Percentiles rank a stretch among this genome's conserved stretches.
These are phyloP conservation scores for Aspergillus awamori DNA, from an alignment of 2,329 filamentous ascomycete genomes.

Conservation along the genomic window DNA sequence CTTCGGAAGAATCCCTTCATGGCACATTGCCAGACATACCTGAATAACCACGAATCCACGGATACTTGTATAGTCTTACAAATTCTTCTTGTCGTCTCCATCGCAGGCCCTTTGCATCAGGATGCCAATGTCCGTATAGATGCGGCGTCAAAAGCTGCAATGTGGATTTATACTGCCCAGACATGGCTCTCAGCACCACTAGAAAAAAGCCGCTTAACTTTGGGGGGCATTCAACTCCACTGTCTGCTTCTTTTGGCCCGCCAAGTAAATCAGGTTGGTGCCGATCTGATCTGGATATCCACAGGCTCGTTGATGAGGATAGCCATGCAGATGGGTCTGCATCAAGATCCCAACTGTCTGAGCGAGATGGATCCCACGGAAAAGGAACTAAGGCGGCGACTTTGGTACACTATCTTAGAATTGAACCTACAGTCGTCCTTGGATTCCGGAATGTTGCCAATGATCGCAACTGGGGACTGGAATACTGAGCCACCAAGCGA, in stretches of 20 bases:
- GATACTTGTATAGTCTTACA: slow-evolving; percentile 19
- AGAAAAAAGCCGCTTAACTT: slow-evolving; percentile 24
- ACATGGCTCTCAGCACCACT: slow-evolving; percentile 26
- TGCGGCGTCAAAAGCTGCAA: slow-evolving; percentile 7
- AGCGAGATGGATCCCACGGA: slow-evolving; percentile 20
- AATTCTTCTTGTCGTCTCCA: slow-evolving; percentile 28
- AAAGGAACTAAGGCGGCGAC: slow-evolving; percentile 32
- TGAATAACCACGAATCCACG: slow-evolving; percentile 13
- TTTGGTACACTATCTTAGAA: slow-evolving; percentile 44
- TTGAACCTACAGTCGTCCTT: slow-evolving; percentile 35
- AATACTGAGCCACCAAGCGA: slow-evolving; percentile 32
- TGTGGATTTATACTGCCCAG: slow-evolving; percentile 23
- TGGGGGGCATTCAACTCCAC: slow-evolving; percentile 22
- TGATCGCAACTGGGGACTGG: slow-evolving; percentile 35
- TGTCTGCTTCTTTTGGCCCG: slow-evolving; percentile 24
- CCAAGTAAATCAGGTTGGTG: slow-evolving; percentile 23
- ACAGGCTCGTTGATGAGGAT: slow-evolving; percentile 31
- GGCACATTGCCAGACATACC: slow-evolving; percentile 28
- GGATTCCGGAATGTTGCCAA: slow-evolving; percentile 34
- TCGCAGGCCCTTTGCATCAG: slow-evolving; percentile 14
- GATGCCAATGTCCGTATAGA: slow-evolving; percentile 13
- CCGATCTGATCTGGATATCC: slow-evolving; percentile 40
- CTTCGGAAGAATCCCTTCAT: slow-evolving; percentile 31
- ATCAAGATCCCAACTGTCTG: slow-evolving; percentile 33
- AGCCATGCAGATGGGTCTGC: slow-evolving; percentile 38